phyloP scores from a whole-genome alignment of 106 monocot species.

The Acanthochlamys bracteata region DNA sequence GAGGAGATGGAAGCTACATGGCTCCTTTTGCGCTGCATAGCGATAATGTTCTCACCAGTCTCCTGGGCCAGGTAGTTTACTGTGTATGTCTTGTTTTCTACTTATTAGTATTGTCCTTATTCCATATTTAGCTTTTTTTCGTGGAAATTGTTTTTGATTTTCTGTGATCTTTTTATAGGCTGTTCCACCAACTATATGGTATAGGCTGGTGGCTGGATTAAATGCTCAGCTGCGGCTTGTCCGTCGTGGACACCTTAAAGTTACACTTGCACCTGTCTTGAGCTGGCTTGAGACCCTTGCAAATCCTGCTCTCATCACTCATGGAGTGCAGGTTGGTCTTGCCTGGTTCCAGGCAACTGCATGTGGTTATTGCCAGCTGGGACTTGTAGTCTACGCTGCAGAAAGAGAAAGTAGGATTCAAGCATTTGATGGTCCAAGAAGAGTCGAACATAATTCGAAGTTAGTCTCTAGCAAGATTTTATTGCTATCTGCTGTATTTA shows the following conservation, averaged over 20 bases:
- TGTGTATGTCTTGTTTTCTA: no score
- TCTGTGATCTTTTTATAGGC: constrained; percentile 24
- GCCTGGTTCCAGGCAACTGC: constrained; percentile 81
- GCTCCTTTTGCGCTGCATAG: constrained; percentile 91
- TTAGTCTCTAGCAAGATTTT: constrained; percentile 15
- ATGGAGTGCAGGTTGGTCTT: constrained; percentile 50
- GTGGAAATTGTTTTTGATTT: neutral
- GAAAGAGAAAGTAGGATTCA: constrained; percentile 21
- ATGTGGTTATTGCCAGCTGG: constrained; percentile 73
- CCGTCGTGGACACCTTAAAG: constrained; percentile 58
- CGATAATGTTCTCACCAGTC: constrained; percentile 93
- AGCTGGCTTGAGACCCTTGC: constrained; percentile 79
- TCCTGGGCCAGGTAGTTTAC: constrained; percentile 92
- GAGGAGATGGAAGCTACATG: constrained; percentile 98
- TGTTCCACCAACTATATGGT: constrained; percentile 93
- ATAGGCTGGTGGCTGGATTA: constrained; percentile 89
- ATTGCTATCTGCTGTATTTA: no score
- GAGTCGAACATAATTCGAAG: constrained; percentile 36
- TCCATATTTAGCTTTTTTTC: neutral
- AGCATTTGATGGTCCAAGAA: constrained; percentile 31
- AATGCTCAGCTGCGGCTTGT: constrained; percentile 88
- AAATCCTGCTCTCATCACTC: constrained; percentile 45
- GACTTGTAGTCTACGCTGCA: constrained; percentile 53
- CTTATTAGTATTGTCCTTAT: neutral
- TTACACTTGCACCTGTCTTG: constrained; percentile 49